Evolutionary conservation across 345 rosid species (phyloP), one percentile per base, ranked within the genome.

Genomic region (Gossypium rotundifolium): DNA sequence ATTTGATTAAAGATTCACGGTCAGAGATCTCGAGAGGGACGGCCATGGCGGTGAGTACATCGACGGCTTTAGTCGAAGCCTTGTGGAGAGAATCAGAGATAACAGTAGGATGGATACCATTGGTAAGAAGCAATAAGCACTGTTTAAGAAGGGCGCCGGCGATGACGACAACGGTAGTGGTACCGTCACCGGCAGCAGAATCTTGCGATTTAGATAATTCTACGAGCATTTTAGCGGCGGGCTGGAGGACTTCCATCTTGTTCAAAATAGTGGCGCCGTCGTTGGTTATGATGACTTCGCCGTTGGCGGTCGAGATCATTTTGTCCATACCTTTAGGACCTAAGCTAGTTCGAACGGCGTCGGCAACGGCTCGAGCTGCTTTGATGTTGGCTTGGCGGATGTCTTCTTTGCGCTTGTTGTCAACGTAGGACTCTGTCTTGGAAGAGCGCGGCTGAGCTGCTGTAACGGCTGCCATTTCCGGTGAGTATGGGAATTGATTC

Each of bases 241-340:
- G 98, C 84, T 95, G 99, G 55, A 95, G 89, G 71, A 91, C 98
- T 66, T 93, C 98, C 96, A 95, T 91, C 82, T 92, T 89, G 88
- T 95, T 89, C 27, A 95, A 89, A 83, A 95, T 95, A 76, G 99
- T 93, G 52, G 99, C 99, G 29, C 99, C 99, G 51, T 93, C 99
- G 81, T 95, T 95, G 57, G 99, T 95, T 72, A 95, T 95, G 82
- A 95, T 91, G 48, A 95, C 99, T 75, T 95, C 98, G 54, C 97
- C 98, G 73, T 79, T 83, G 23, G 96, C 92, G 0, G 96, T 85
- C 60, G 97, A 91, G 75, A 95, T 95, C 98, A 95, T 95, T 83
- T 95, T 93, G 86, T 95, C 99, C 98, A 95, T 91, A 0, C 99
- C 99, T 63, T 90, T 95, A 27, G 99, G 99, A n/a, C 98, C 99